Base-by-base conservation (phyloP, 2,329 filamentous ascomycete species). In the Penicillium sp. region DNA sequence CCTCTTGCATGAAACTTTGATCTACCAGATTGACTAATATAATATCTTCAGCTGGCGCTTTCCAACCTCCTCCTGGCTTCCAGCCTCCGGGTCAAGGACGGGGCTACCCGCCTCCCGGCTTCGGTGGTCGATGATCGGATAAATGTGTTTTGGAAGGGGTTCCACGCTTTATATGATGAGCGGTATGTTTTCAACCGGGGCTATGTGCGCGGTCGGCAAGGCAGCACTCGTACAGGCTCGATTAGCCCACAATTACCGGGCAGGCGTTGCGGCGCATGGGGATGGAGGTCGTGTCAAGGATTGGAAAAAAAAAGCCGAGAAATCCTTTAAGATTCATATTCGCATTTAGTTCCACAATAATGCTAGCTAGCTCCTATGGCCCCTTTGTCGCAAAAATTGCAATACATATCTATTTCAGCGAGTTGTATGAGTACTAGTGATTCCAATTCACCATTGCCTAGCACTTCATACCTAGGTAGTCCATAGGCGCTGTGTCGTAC, bases 41-140 rank as follows among this genome's bases (percentile, higher is more conserved):
- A 41, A 60, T 68, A 45, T 70, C n/a, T 72, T 54, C 77, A 77
- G 76, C 76, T 55, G 73, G 71, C 49, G 71, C 72, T 55, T 79
- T 79, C 61, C 83, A 83, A 54, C 83, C 86, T 43, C 87, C 88
- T 33, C 78, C 82, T 53, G 89, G 89, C 57, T 93, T 93, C 76
- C 88, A 91, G 75, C 86, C 88, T 52, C 85, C 86, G 6, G 76
- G 76, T 7, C 74, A 75, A 60, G 79, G 78, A 46, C 75, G 78
- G 59, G 78, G 78, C 46, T 80, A 75, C 61, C 79, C 80, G 46
- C 80, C 80, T 32, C 77, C 77, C 42, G 78, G 78, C 27, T 80
- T 79, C 62, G 74, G 73, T 55, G 73, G 75, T 51, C 66, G 73
- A 62, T 75, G 66, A 72, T 65, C 58, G 50, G 49, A 54, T 49